phyloP scores from a whole-genome alignment of 306 rosid genomes.

The Dryas octopetala region DNA sequence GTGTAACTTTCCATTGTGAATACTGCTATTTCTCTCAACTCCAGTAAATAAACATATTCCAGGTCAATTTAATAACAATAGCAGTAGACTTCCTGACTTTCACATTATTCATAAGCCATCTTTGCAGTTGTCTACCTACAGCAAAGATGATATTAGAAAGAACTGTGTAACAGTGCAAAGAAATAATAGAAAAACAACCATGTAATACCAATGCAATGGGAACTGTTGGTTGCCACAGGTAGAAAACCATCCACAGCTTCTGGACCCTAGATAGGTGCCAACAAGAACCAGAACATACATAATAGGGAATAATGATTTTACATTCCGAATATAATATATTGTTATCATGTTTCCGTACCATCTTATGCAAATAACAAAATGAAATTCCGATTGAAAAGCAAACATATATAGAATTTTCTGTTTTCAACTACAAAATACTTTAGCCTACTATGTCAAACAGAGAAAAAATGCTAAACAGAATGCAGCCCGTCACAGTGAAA shows the following conservation, averaged over 20 bases:
- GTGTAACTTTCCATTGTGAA: not conserved
- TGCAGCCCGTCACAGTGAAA: not conserved
- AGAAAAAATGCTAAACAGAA: not conserved
- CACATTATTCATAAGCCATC: not conserved
- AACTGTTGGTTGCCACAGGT: not conserved
- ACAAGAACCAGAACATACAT: not conserved
- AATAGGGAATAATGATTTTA: not conserved
- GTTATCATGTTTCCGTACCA: not conserved
- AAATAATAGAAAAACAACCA: not conserved
- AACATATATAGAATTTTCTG: not conserved
- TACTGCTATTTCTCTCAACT: not conserved
- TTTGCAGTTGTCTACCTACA: not conserved
- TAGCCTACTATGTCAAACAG: too few species aligned
- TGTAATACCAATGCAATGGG: not conserved
- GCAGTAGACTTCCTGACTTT: not conserved
- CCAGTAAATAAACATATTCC: not conserved
- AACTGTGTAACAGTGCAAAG: not conserved
- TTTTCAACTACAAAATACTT: not conserved
- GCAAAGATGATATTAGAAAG: not conserved
- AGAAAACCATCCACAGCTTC: not conserved
- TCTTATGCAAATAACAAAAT: not conserved
- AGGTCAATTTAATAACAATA: not conserved
- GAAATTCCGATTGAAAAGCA: not conserved
- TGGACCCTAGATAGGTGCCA: not conserved
- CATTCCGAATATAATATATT: not conserved